Base-by-base conservation (phyloP, 73 alveolate genomes). In the Paramecium octaurelia region DNA sequence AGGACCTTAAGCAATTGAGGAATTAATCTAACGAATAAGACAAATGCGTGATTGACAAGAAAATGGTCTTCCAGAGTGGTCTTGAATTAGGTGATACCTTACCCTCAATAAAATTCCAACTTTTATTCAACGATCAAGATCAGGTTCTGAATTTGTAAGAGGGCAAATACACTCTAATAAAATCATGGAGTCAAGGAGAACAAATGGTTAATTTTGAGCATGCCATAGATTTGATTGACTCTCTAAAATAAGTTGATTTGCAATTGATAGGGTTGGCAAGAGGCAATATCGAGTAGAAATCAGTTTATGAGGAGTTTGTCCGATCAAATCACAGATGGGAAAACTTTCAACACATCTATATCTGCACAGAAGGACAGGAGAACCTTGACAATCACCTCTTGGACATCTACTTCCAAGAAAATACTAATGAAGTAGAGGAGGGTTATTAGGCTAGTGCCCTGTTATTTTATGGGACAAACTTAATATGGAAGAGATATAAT, bases 171-270 rank as follows among this genome's bases (percentile, higher is more conserved):
- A 80, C 91, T 24, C 58, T 80, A 24, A 48, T 80, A 21, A 80
- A 43, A 80, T 80, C 91, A 18, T 80, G 91, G 91, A 23, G 76
- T 24, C 31, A 80, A 44, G 91, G 91, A 12, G 91, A 80, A 80
- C 18, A 43, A 80, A 80, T 80, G 91, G 70, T 80, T 35, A 80
- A 80, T 35, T 80, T 80, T 46, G 91, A 80, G 24, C 73, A 80
- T 20, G 91, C 91, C 3, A 80, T 44, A 80, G 91, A 80, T 31
- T 80, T 80, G 29, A 29, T 46, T 8, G 46, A 80, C n/a, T 21
- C 54, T 2, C 38, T 40, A 0, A 34, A 27, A 11, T 34, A 64
- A 24, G 1, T 3, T 12, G 59, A 38, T 73, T 2, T 80, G 6
- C 8, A 46, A 24, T 48, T 80, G 31, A 35, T 80, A 11, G 91